Evolutionary conservation across 2,329 filamentous ascomycete genomes (phyloP).

Genomic region (Scortechinia acanthostroma): DNA sequence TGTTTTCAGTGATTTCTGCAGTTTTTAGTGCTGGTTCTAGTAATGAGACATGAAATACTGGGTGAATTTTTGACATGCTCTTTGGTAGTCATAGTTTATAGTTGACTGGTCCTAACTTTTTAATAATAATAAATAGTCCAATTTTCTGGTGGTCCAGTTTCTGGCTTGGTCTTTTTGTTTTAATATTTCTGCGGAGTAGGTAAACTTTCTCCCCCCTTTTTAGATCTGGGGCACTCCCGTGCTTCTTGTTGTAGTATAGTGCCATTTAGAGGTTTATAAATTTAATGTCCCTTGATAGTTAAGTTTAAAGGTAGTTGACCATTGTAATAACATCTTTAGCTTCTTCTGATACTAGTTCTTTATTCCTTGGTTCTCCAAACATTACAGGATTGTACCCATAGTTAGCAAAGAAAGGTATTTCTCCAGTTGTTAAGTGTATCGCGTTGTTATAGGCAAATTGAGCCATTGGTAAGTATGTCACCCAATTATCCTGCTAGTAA

Average conservation of each 20-base stretch:
- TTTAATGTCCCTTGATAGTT: background rate
- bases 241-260: background rate
- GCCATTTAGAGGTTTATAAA: background rate
- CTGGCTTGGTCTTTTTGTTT: slow-evolving; percentile 3
- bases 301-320: background rate
- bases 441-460: background rate
- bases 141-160: slow-evolving; percentile 4
- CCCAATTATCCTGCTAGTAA: background rate
- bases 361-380: background rate
- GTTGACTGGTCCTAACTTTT: slow-evolving; percentile 3
- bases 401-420: background rate
- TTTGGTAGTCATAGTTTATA: slow-evolving; percentile 5
- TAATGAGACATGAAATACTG: slow-evolving; percentile 5
- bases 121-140: slow-evolving; percentile 4
- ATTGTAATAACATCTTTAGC: background rate
- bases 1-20: background rate
- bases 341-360: background rate
- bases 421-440: background rate
- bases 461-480: background rate
- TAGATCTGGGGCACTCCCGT: background rate
- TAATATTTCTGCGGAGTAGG: slow-evolving; percentile 2
- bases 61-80: slow-evolving; percentile 3
- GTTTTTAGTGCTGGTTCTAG: slow-evolving; percentile 4
- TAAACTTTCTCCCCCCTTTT: background rate
- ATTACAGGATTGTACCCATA: background rate